phyloP scores from a whole-genome alignment of 176 grass and related monocot genomes.

The Paspalum vaginatum region DNA sequence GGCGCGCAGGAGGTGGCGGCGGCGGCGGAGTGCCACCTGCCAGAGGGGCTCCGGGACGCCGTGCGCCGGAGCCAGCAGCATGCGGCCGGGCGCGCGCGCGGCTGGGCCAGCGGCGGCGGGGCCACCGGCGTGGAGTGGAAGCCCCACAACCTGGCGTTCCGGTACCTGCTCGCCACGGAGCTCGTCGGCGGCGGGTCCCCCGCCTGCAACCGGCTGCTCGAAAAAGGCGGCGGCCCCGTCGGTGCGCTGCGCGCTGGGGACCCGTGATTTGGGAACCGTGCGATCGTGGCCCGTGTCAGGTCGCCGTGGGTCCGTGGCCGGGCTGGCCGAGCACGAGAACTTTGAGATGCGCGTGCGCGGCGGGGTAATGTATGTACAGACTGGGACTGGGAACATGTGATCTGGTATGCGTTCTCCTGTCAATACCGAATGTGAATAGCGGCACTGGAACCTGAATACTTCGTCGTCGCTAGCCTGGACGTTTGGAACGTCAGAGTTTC shows the following conservation, averaged over 20 bases:
- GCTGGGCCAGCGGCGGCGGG: slow-evolving; percentile 32
- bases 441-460: not conserved
- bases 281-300: not conserved
- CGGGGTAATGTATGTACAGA: not conserved
- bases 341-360: not conserved
- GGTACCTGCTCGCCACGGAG: slow-evolving; percentile 70
- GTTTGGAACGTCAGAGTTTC: not conserved
- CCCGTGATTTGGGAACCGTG: not conserved
- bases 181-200: slow-evolving; percentile 24
- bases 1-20: slow-evolving; percentile 48
- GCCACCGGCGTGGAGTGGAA: slow-evolving; percentile 61
- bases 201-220: not conserved
- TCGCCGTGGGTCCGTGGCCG: not conserved
- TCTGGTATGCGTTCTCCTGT: not conserved
- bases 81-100: slow-evolving; percentile 20
- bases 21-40: slow-evolving; percentile 59
- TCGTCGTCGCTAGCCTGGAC: too few species aligned
- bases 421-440: not conserved
- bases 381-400: not conserved
- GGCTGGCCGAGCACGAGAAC: slow-evolving; percentile 17
- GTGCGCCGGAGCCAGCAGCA: slow-evolving; percentile 40
- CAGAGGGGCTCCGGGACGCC: slow-evolving; percentile 58
- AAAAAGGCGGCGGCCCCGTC: not conserved
- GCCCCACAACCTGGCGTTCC: slow-evolving; percentile 74
- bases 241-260: not conserved